These are phyloP conservation scores for Kwoniella botswanensis DNA, from an alignment of 768 basidiomycete species.

Conservation along the genomic window DNA sequence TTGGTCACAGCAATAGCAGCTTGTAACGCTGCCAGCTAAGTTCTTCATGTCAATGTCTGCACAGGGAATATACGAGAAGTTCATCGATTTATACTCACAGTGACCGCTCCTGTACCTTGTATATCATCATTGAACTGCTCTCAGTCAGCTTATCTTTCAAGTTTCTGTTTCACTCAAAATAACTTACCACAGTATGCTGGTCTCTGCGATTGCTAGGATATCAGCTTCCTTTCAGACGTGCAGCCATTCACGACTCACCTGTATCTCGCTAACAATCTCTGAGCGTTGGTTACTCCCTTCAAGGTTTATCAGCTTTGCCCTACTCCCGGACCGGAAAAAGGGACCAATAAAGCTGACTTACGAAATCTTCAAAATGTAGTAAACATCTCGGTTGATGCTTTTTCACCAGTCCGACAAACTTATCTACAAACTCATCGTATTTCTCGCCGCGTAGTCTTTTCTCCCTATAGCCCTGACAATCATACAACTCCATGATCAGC, in stretches of 20 bases:
- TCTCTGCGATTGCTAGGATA: slow-evolving; percentile 14
- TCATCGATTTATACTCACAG: slow-evolving; percentile 32
- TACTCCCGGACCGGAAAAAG: too few species aligned
- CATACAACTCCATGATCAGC: not conserved
- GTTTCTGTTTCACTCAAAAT: not conserved
- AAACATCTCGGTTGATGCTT: slow-evolving; percentile 72
- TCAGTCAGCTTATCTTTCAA: not conserved
- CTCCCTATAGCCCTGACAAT: slow-evolving; percentile 72
- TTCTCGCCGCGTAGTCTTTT: slow-evolving; percentile 71
- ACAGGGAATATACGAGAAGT: not conserved
- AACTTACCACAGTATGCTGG: slow-evolving; percentile 37
- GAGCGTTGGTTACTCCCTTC: slow-evolving; percentile 71
- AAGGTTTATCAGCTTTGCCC: not conserved
- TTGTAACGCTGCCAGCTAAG: slow-evolving; percentile 53
- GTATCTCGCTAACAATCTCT: slow-evolving; percentile 65
- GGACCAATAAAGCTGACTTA: slow-evolving; percentile 18
- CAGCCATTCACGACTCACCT: slow-evolving; percentile 27
- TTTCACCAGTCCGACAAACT: slow-evolving; percentile 77
- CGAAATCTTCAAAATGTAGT: slow-evolving; percentile 84
- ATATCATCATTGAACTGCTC: slow-evolving; percentile 77
- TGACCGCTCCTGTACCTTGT: slow-evolving; percentile 59
- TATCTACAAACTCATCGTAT: slow-evolving; percentile 80
- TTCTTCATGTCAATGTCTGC: slow-evolving; percentile 1
- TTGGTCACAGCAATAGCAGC: slow-evolving; percentile 60
- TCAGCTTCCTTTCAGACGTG: not conserved